Percentiles rank a stretch among this genome's conserved stretches.
Conservation (phyloP, 306 rosid species). For the Malus asiatica region DNA sequence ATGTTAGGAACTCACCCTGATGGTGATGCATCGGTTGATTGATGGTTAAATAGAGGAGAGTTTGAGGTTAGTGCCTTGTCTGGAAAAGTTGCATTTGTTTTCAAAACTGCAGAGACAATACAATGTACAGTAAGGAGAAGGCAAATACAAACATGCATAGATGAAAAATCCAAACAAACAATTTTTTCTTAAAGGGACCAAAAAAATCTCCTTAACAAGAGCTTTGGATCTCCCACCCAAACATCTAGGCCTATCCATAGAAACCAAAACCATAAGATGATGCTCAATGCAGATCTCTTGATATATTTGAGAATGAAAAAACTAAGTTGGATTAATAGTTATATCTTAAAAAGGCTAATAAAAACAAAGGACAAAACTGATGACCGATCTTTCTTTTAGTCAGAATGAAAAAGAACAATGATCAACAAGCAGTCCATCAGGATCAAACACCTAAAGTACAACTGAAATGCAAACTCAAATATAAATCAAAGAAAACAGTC, state of each 20-base stretch:
- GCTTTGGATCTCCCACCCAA: background rate
- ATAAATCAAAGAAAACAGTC: background rate
- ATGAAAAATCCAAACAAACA: background rate
- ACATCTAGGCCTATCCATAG: background rate
- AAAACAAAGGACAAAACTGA: background rate
- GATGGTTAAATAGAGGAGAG: conserved; percentile 60
- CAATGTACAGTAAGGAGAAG: background rate
- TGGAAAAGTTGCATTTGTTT: conserved; percentile 56
- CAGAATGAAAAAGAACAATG: background rate
- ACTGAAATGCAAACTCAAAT: background rate
- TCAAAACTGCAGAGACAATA: conserved; percentile 51
- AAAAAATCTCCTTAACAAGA: background rate
- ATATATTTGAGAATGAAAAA: background rate
- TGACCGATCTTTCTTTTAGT: background rate
- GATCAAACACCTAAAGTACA: background rate
- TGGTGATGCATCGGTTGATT: conserved; percentile 63
- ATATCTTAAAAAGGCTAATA: background rate
- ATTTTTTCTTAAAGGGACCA: background rate
- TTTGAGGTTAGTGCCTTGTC: conserved; percentile 62
- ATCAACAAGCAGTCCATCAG: background rate
- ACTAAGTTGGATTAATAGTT: background rate
- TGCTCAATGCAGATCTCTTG: background rate
- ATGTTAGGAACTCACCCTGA: conserved; percentile 57
- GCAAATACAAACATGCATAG: background rate
- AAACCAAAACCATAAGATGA: background rate